Conservation (phyloP, 2,329 filamentous ascomycete species). For the Macrophomina phaseolina region DNA sequence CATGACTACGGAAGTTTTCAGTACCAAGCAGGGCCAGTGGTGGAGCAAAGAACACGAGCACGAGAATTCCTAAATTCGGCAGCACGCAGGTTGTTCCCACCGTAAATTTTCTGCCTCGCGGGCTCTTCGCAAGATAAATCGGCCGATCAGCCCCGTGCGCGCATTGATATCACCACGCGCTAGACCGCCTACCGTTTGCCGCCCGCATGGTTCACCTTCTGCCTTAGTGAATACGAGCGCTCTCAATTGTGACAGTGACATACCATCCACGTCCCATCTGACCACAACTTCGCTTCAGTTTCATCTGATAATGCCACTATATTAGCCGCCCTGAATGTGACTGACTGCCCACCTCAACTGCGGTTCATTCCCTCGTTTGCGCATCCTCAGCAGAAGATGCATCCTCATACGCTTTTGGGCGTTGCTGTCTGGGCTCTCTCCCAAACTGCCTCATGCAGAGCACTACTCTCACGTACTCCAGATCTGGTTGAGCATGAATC, state of each 20-base stretch:
- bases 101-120: too few relatives aligned
- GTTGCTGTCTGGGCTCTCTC: constrained; percentile 5
- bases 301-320: constrained; percentile 2
- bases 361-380: constrained; percentile 7
- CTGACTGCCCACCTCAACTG: not conserved
- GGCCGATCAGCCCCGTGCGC: constrained; percentile 4
- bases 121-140: not conserved
- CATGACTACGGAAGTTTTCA: too few relatives aligned
- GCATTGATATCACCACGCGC: not conserved
- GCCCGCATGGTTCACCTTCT: constrained; percentile 1
- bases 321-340: not conserved
- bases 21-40: too few relatives aligned
- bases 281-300: not conserved
- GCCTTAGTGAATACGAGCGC: constrained; percentile 9
- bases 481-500: constrained; percentile 16
- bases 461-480: not conserved
- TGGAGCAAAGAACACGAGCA: too few relatives aligned
- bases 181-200: not conserved
- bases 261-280: not conserved
- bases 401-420: not conserved
- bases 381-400: not conserved
- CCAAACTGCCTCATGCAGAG: constrained; percentile 2
- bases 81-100: too few relatives aligned
- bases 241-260: not conserved
- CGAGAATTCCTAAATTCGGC: too few relatives aligned